Conservation (phyloP, 345 rosid species). For the Microthlaspi erraticum region DNA sequence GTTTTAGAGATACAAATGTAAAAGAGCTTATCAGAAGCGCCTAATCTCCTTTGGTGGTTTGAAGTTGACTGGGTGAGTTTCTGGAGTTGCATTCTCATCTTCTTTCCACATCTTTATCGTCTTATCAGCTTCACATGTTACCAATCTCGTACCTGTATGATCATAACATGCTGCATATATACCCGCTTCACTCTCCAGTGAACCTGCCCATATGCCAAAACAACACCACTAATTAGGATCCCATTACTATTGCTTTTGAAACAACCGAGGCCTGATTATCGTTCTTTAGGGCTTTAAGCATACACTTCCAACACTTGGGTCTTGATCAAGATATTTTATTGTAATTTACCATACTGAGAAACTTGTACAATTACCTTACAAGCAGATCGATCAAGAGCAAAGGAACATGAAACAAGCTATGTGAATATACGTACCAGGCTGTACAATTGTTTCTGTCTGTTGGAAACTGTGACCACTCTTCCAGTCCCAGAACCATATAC, state of each 20-base stretch:
- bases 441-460: constrained; percentile 93
- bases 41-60: constrained; percentile 98
- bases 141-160: constrained; percentile 79
- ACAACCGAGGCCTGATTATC: too few species aligned
- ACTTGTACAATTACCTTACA: constrained; percentile 5
- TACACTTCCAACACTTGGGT: constrained; percentile 22
- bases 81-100: constrained; percentile 90
- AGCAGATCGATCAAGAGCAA: constrained; percentile 1
- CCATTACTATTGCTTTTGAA: not conserved
- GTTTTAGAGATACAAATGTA: not conserved
- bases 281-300: not conserved
- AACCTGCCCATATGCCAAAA: constrained; percentile 55
- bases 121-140: constrained; percentile 94
- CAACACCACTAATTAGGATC: not conserved
- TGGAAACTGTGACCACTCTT: constrained; percentile 98
- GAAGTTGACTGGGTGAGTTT: constrained; percentile 92
- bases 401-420: constrained; percentile 14
- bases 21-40: constrained; percentile 58
- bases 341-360: constrained; percentile 17
- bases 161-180: constrained; percentile 85
- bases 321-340: not conserved
- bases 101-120: constrained; percentile 99
- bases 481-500: constrained; percentile 99
- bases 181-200: constrained; percentile 99
- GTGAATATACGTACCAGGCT: constrained; percentile 58